Conservation (phyloP, 345 rosid species). For the Citrus medica region DNA sequence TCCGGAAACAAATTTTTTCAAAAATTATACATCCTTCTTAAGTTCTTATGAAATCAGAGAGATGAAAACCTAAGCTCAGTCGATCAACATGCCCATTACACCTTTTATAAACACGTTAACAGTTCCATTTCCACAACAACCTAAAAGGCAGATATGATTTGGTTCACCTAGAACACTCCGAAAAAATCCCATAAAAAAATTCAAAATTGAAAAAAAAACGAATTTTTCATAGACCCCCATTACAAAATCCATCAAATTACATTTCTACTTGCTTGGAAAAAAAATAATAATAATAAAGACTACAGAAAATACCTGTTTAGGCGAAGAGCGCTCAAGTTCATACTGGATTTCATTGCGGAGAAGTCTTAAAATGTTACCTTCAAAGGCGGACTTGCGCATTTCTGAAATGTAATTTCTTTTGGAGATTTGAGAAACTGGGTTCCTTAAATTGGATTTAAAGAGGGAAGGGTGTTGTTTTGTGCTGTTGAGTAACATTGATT, state of each 20-base stretch:
- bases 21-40: background rate
- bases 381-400: constrained; percentile 80
- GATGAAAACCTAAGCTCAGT: background rate
- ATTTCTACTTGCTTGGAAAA: background rate
- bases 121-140: background rate
- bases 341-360: constrained; percentile 65
- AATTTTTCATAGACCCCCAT: no score
- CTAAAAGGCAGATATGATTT: background rate
- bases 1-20: background rate
- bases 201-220: background rate
- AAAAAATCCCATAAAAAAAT: background rate
- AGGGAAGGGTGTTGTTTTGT: background rate
- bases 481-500: background rate
- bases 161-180: background rate
- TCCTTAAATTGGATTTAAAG: background rate
- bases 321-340: constrained; percentile 58
- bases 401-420: constrained; percentile 51
- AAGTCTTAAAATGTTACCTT: constrained; percentile 53
- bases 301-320: constrained; percentile 28
- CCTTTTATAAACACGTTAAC: background rate
- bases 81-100: no score
- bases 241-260: background rate
- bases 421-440: constrained; percentile 20
- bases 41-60: background rate
- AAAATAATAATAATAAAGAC: background rate